Percentiles rank a stretch among this genome's conserved stretches.
Evolutionary conservation across 1,284 basidiomycete species (phyloP).

Genomic region (Papiliotrema laurentii): DNA sequence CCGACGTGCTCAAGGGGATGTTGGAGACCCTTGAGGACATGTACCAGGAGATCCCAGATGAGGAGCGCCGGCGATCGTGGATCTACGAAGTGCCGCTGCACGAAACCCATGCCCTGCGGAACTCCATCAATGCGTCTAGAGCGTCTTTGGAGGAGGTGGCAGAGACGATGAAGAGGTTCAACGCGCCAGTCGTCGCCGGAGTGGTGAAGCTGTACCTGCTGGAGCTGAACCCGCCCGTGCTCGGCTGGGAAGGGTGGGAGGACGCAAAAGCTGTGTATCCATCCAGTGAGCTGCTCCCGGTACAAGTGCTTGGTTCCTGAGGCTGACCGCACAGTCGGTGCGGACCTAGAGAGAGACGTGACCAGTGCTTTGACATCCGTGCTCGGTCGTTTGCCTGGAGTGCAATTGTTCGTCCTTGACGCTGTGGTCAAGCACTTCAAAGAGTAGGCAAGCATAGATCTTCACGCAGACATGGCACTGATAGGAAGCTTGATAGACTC

Average conservation of each 20-base stretch:
- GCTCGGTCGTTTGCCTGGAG: slow-evolving; percentile 67
- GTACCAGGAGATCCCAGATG: slow-evolving; percentile 61
- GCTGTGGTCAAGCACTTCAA: slow-evolving; percentile 72
- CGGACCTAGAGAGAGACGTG: slow-evolving; percentile 59
- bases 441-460: slow-evolving; percentile 52
- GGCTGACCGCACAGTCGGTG: slow-evolving; percentile 52
- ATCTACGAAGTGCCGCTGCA: slow-evolving; percentile 81
- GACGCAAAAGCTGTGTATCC: slow-evolving; percentile 80
- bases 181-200: slow-evolving; percentile 78
- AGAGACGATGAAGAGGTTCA: slow-evolving; percentile 67
- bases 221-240: slow-evolving; percentile 71
- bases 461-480: not conserved
- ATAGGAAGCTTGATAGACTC: slow-evolving; percentile 56
- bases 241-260: slow-evolving; percentile 82
- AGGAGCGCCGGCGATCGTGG: slow-evolving; percentile 87
- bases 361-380: slow-evolving; percentile 62
- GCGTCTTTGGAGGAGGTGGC: slow-evolving; percentile 60
- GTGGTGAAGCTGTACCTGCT: slow-evolving; percentile 75
- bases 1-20: slow-evolving; percentile 68
- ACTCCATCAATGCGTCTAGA: slow-evolving; percentile 68
- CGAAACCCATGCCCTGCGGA: slow-evolving; percentile 75
- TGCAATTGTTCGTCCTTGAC: slow-evolving; percentile 79
- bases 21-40: slow-evolving; percentile 62
- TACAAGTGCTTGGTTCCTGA: not conserved
- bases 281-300: slow-evolving; percentile 46